Evolutionary conservation across 2,329 filamentous ascomycete species (phyloP).

Genomic region (Aspergillus sp.): DNA sequence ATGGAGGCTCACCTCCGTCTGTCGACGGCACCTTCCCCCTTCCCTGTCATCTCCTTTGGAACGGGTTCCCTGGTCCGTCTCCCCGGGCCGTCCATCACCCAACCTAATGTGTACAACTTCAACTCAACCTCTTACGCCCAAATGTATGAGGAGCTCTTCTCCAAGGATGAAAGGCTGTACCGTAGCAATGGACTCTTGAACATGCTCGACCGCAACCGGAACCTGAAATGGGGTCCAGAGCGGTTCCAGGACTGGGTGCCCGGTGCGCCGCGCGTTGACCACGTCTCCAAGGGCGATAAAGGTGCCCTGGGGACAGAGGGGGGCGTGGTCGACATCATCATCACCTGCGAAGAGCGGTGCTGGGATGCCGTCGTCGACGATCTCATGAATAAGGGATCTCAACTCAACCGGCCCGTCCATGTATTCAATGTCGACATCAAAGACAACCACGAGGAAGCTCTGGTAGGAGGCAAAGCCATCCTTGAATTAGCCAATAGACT

Average conservation of each 20-base stretch:
- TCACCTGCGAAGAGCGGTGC: constrained; percentile 95
- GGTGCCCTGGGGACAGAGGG: constrained; percentile 79
- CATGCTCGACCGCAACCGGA: constrained; percentile 89
- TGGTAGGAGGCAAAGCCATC: constrained; percentile 85
- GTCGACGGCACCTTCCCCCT: constrained; percentile 73
- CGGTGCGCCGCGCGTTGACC: constrained; percentile 75
- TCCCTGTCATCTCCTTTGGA: constrained; percentile 97
- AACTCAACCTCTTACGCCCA: constrained; percentile 92
- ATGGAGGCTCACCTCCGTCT: constrained; percentile 99
- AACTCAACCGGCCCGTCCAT: constrained; percentile 88
- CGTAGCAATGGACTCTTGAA: constrained; percentile 87
- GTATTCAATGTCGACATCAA: constrained; percentile 98
- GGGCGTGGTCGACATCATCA: constrained; percentile 87
- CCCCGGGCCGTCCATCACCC: constrained; percentile 82
- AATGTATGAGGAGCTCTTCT: constrained; percentile 86
- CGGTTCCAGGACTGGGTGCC: constrained; percentile 97
- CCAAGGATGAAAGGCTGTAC: constrained; percentile 84
- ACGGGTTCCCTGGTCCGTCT: constrained; percentile 92
- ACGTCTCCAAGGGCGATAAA: constrained; percentile 63
- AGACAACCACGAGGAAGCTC: constrained; percentile 95
- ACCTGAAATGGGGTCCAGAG: constrained; percentile 92
- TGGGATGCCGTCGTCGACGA: constrained; percentile 98
- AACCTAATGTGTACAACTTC: constrained; percentile 97
- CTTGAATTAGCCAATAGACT: constrained; percentile 82
- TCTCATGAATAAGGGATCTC: constrained; percentile 75